These are phyloP conservation scores for Cadophora gregata DNA, from an alignment of 2,329 filamentous ascomycete genomes.

Conservation along the genomic window DNA sequence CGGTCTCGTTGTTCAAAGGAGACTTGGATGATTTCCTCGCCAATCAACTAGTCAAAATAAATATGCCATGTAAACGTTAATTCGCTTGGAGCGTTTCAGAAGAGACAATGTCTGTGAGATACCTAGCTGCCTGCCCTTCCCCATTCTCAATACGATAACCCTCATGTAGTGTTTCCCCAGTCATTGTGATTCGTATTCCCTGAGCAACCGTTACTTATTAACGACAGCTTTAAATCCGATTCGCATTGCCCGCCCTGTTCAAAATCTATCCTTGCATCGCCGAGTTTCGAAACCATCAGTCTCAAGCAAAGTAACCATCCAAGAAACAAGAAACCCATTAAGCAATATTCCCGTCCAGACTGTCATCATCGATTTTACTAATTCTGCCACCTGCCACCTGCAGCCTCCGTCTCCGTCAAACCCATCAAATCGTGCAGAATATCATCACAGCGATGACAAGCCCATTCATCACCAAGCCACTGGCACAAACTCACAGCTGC, in stretches of 20 bases:
- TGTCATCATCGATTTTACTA: conserved; percentile 12
- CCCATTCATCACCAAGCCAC: conserved; percentile 28
- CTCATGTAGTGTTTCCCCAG: no score
- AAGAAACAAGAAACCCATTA: not conserved
- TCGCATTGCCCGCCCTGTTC: not conserved
- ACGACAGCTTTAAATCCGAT: no score
- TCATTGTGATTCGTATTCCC: no score
- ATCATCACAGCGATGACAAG: conserved; percentile 23
- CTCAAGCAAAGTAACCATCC: not conserved
- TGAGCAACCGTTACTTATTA: no score
- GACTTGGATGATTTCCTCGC: not conserved
- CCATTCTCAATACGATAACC: no score
- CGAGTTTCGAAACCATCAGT: not conserved
- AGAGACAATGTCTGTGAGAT: no score
- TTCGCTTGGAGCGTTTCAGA: not conserved
- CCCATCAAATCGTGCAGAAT: conserved; percentile 26
- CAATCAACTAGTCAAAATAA: no score
- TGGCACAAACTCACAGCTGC: conserved; percentile 30
- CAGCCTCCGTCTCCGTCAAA: conserved; percentile 12
- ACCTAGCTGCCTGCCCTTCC: no score
- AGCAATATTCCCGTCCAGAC: conserved; percentile 5
- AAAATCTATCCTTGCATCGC: not conserved
- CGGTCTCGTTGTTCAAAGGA: not conserved
- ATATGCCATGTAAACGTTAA: no score
- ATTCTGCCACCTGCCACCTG: not conserved